Evolutionary conservation across 2,329 filamentous ascomycete genomes (phyloP), one percentile per base, ranked within the genome.

Genomic region (Aspergillus udagawae): DNA sequence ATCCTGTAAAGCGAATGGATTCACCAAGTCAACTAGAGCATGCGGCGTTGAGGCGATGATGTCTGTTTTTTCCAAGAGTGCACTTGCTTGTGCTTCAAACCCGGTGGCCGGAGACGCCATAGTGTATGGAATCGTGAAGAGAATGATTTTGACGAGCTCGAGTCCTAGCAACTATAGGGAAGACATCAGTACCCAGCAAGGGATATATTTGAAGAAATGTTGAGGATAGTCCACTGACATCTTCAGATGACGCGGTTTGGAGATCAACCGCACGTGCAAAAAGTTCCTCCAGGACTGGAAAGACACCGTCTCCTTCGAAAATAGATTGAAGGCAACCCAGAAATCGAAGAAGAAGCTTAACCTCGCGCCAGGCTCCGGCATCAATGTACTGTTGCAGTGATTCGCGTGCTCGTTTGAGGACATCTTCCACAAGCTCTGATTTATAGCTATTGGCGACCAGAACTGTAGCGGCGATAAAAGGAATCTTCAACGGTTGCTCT

Each of bases 401-500:
- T 38, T 80, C 77, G 1, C 82, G 82, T 47, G 87, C 79, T 63
- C 83, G 85, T 52, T 77, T 80, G 63, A 97, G 79, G 21, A 96
- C 79, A 62, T 91, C 85, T 41, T 82, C 81, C 32, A 88, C 84
- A 38, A 96, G 81, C 63, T 94, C 89, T 4, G 88, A 81, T 70
- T 91, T 91, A 66, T 89, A 77, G 27, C 85, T 83, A 77, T 97
- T 97, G 63, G 87, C 83, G 56, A 91, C 83, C 57, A 96, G 82
- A 47, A 95, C 83, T 14, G 93, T 87, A 21, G 90, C 91, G 9
- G 92, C 92, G 41, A 96, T 83, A 71, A 97, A 97, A 0, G 94
- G 93, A n/a, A 92, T 95, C 80, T 97, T 97, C 74, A 99, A 88
- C 1, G 94, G 94, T 77, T 99, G 94, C 77, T 99, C 94, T 38